phyloP scores from a whole-genome alignment of 441 rosid species.

The Kokia cookei region DNA sequence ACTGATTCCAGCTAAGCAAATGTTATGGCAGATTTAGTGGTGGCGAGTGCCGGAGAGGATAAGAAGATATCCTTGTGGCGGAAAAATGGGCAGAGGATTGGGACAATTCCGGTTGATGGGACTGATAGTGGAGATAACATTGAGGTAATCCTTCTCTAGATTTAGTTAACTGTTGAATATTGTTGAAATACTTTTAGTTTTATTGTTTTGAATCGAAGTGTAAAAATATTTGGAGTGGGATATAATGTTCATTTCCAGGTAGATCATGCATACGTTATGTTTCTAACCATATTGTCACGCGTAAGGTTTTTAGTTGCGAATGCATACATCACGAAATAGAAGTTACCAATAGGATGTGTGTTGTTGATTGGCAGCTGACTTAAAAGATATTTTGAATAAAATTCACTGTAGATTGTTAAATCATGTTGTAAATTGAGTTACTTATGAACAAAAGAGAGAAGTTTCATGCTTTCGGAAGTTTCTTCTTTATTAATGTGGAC shows the following conservation, averaged over 20 bases:
- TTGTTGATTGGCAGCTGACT: not conserved
- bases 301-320: not conserved
- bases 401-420: not conserved
- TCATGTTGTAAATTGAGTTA: not conserved
- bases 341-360: not conserved
- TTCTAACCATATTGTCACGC: not conserved
- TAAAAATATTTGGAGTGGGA: not conserved
- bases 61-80: constrained; percentile 87
- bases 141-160: constrained; percentile 36
- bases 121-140: constrained; percentile 63
- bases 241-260: not conserved
- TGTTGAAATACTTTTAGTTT: not conserved
- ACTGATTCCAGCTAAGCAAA: not conserved
- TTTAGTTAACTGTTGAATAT: not conserved
- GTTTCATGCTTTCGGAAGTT: not conserved
- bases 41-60: constrained; percentile 95
- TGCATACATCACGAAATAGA: not conserved
- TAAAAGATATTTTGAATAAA: not conserved
- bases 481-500: not conserved
- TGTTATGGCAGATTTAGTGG: constrained; percentile 64
- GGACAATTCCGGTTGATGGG: constrained; percentile 68
- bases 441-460: not conserved
- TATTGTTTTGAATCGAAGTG: not conserved
- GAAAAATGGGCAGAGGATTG: constrained; percentile 74
- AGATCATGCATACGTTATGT: not conserved